Conservation (phyloP, 2,329 filamentous ascomycete genomes). For the Dendryphion nanum region DNA sequence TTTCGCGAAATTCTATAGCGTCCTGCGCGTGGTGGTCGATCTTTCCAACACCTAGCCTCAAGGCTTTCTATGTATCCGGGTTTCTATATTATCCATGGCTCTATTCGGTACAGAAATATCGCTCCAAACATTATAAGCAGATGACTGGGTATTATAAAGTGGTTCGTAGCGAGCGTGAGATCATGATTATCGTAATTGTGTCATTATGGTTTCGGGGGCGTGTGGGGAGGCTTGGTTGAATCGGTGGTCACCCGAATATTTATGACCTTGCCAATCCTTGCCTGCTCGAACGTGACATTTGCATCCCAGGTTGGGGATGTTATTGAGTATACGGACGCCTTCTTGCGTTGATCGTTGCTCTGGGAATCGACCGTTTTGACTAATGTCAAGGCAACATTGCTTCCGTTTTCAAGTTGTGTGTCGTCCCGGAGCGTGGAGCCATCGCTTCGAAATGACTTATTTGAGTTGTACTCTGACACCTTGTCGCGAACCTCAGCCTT, state of each 20-base stretch:
- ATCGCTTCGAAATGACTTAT: constrained; percentile 3
- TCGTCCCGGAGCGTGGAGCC: constrained; percentile 1
- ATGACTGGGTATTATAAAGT: no score
- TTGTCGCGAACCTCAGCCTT: constrained; percentile 18
- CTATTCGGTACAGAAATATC: no score
- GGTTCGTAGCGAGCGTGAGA: no score
- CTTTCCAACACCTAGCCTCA: no score
- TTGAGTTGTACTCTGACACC: constrained; percentile 10
- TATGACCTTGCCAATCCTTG: neutral
- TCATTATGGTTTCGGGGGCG: no score
- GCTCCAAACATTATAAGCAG: no score
- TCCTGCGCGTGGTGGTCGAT: no score
- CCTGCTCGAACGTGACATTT: neutral
- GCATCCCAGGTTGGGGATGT: neutral
- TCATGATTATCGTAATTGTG: no score
- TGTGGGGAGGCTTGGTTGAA: neutral
- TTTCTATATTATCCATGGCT: no score
- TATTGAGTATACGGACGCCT: neutral
- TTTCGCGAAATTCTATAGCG: no score
- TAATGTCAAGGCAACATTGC: constrained; percentile 4
- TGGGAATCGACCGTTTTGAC: neutral
- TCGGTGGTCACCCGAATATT: neutral
- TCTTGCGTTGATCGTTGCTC: neutral
- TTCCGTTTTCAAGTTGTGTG: constrained; percentile 3
- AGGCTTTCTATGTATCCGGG: no score